Evolutionary conservation across 148 eudicot genomes (phyloP).

Genomic region (Rhododendron mucronatum): DNA sequence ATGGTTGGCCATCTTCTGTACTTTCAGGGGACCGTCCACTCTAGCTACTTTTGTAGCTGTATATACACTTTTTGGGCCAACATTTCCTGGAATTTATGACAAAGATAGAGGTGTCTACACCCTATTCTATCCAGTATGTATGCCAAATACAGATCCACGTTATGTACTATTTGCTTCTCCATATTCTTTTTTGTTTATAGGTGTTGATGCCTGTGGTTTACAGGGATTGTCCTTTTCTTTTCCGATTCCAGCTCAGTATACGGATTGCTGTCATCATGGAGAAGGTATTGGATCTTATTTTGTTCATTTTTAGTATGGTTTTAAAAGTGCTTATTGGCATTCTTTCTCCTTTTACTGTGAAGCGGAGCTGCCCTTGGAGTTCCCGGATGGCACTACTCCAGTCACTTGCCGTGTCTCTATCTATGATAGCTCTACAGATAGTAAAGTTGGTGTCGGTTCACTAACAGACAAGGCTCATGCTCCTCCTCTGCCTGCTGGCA

Average conservation of each 20-base stretch:
- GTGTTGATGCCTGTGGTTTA: conserved; percentile 20
- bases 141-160: not conserved
- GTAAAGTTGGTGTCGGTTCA: conserved; percentile 89
- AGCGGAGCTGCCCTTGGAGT: conserved; percentile 90
- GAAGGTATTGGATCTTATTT: conserved; percentile 47
- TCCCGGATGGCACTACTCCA: conserved; percentile 98
- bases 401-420: conserved; percentile 90
- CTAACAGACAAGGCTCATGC: conserved; percentile 72
- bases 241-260: conserved; percentile 83
- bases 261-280: conserved; percentile 66
- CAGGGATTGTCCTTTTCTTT: conserved; percentile 95
- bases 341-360: conserved; percentile 6
- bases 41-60: conserved; percentile 94
- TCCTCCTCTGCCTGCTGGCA: conserved; percentile 75
- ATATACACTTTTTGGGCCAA: conserved; percentile 92
- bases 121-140: conserved; percentile 81
- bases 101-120: conserved; percentile 82
- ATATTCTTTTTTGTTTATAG: not conserved
- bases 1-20: conserved; percentile 13
- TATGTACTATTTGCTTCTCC: not conserved
- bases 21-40: conserved; percentile 78
- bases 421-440: conserved; percentile 74
- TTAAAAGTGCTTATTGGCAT: not conserved
- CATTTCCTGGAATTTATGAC: conserved; percentile 89
- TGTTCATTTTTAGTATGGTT: not conserved